These are phyloP conservation scores for Tylopilus sp. DNA, from an alignment of 768 basidiomycete species.

Conservation along the genomic window DNA sequence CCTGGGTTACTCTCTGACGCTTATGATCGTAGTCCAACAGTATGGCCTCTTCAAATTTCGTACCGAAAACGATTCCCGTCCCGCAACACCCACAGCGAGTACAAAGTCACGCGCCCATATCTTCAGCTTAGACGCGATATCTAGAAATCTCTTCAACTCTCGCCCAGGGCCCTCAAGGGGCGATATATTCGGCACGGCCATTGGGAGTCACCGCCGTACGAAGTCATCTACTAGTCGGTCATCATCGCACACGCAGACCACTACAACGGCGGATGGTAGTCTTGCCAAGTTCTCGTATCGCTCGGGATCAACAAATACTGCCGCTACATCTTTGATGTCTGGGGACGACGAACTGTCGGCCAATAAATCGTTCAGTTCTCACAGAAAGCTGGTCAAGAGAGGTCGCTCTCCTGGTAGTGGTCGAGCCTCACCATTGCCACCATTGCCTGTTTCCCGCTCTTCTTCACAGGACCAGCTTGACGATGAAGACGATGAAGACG, in stretches of 20 bases:
- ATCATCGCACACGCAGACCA: slow-evolving; percentile 69
- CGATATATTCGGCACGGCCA: slow-evolving; percentile 74
- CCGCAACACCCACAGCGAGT: slow-evolving; percentile 78
- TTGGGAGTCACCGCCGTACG: slow-evolving; percentile 56
- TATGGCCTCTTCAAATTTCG: slow-evolving; percentile 87
- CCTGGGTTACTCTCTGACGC: not conserved
- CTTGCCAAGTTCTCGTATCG: slow-evolving; percentile 70
- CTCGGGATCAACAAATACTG: slow-evolving; percentile 61
- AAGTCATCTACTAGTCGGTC: slow-evolving; percentile 72
- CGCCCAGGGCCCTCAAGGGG: slow-evolving; percentile 65
- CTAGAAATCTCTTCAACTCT: slow-evolving; percentile 79
- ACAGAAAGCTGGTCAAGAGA: slow-evolving; percentile 45
- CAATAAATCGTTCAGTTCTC: slow-evolving; percentile 42
- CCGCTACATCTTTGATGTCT: slow-evolving; percentile 58
- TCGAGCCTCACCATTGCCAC: slow-evolving; percentile 34
- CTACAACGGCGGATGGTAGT: slow-evolving; percentile 63
- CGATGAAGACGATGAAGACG: slow-evolving; percentile 44
- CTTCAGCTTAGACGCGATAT: slow-evolving; percentile 86
- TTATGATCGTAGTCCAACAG: slow-evolving; percentile 61
- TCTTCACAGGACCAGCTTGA: slow-evolving; percentile 40
- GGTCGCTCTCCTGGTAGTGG: slow-evolving; percentile 40
- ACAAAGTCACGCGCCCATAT: slow-evolving; percentile 76
- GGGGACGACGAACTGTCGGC: slow-evolving; percentile 60
- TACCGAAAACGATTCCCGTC: slow-evolving; percentile 72
- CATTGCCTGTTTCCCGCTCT: slow-evolving; percentile 39